Evolutionary conservation across 768 basidiomycete genomes (phyloP).

Genomic region (Trametes cinnabarina): DNA sequence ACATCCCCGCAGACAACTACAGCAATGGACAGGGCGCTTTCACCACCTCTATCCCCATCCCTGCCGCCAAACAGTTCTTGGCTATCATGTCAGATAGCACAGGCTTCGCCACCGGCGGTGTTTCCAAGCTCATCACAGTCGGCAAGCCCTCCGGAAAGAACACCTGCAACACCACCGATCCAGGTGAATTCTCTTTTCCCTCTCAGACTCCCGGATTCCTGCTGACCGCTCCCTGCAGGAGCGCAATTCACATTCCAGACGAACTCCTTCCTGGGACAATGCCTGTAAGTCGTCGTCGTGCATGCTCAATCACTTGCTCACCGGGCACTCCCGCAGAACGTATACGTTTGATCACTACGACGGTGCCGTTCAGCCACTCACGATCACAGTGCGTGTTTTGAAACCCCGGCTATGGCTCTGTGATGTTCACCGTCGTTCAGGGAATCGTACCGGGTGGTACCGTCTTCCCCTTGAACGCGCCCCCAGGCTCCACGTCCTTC

Average conservation of each 20-base stretch:
- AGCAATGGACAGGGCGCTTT: conserved; percentile 54
- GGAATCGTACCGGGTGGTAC: conserved; percentile 28
- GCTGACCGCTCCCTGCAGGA: not conserved
- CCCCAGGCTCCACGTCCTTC: conserved; percentile 21
- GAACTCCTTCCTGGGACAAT: conserved; percentile 9
- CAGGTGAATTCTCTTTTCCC: not conserved
- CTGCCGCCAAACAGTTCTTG: conserved; percentile 41
- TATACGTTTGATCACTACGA: conserved; percentile 24
- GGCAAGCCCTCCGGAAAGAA: not conserved
- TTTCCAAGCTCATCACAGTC: conserved; percentile 2
- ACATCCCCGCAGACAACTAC: conserved; percentile 55
- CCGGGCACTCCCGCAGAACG: conserved; percentile 6
- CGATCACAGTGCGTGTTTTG: conserved; percentile 21
- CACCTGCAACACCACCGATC: conserved; percentile 4
- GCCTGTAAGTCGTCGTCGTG: conserved; percentile 3
- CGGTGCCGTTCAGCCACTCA: conserved; percentile 27
- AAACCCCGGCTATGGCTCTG: too few relatives aligned
- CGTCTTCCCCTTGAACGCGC: conserved; percentile 24
- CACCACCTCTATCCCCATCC: conserved; percentile 43
- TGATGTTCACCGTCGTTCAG: conserved; percentile 6
- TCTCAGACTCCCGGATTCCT: too few relatives aligned
- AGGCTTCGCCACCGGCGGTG: conserved; percentile 59
- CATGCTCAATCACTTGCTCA: not conserved
- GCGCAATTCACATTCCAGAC: conserved; percentile 10
- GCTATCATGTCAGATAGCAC: conserved; percentile 70